Conservation (phyloP, 306 rosid genomes). For the Lablab purpureus region DNA sequence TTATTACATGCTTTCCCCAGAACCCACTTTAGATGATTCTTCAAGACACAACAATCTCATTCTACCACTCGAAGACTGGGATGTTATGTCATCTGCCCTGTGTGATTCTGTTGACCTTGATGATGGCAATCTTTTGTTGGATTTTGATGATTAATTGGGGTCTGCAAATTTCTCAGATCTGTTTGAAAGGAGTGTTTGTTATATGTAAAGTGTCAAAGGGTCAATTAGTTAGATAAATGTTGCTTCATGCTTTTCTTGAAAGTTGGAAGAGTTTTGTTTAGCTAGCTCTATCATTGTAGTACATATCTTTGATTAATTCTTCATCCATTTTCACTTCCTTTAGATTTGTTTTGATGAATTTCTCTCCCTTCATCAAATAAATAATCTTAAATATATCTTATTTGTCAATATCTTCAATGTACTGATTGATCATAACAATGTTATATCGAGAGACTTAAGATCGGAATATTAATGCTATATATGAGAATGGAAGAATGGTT, state of each 20-base stretch:
- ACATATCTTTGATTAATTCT: background rate
- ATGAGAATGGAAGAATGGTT: too few relatives aligned
- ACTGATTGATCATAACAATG: too few relatives aligned
- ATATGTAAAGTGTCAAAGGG: background rate
- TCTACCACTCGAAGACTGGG: background rate
- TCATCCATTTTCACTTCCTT: background rate
- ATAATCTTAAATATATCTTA: too few relatives aligned
- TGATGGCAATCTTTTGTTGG: background rate
- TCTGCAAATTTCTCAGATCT: background rate
- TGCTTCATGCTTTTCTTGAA: slow-evolving; percentile 3
- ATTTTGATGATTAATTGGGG: background rate
- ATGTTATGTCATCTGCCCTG: slow-evolving; percentile 18
- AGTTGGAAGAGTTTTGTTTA: slow-evolving; percentile 1
- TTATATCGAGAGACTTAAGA: too few relatives aligned
- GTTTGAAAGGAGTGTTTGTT: background rate
- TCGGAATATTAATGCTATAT: too few relatives aligned
- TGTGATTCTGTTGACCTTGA: slow-evolving; percentile 18
- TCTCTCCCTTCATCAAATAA: background rate
- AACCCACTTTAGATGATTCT: slow-evolving; percentile 18
- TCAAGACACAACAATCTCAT: background rate
- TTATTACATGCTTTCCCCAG: slow-evolving; percentile 8
- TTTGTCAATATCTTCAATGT: too few relatives aligned
- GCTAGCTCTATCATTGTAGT: background rate
- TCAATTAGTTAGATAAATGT: background rate
- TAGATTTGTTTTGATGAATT: background rate